phyloP scores from a whole-genome alignment of 2,329 filamentous ascomycete genomes.

The Chalaropsis ovoidea region DNA sequence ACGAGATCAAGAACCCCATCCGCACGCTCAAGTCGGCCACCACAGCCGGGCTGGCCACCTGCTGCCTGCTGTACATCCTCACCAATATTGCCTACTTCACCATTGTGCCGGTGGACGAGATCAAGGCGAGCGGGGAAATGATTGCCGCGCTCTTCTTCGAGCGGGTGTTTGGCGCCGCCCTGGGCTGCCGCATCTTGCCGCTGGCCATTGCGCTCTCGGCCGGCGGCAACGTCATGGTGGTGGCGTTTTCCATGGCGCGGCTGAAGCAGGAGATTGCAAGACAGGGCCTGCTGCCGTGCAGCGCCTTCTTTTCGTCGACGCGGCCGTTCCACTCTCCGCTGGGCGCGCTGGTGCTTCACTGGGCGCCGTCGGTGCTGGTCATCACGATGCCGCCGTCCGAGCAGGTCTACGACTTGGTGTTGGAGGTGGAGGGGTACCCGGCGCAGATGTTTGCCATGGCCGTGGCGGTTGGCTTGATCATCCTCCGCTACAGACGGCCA shows the following conservation, averaged over 20 bases:
- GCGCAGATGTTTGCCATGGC: constrained; percentile 51
- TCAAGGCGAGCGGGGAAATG: constrained; percentile 55
- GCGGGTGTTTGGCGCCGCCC: constrained; percentile 47
- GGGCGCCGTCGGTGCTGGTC: constrained; percentile 56
- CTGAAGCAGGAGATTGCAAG: constrained; percentile 63
- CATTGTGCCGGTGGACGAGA: constrained; percentile 56
- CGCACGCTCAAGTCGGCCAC: constrained; percentile 54
- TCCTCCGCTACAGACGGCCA: constrained; percentile 50
- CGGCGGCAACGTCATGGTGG: constrained; percentile 62
- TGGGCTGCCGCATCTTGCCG: constrained; percentile 50
- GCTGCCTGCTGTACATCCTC: constrained; percentile 55
- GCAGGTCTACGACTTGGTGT: constrained; percentile 61
- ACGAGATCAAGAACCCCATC: constrained; percentile 59
- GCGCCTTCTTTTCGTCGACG: constrained; percentile 50
- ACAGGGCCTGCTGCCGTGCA: constrained; percentile 59
- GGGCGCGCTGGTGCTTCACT: constrained; percentile 58
- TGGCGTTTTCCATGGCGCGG: constrained; percentile 57
- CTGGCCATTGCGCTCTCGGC: constrained; percentile 57
- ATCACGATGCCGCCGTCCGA: constrained; percentile 54
- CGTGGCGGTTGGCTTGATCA: constrained; percentile 47
- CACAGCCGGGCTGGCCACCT: constrained; percentile 49
- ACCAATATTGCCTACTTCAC: constrained; percentile 54
- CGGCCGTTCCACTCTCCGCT: constrained; percentile 57
- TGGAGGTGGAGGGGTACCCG: constrained; percentile 61
- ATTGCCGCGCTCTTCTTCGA: constrained; percentile 60